Evolutionary conservation across 192 early-diverging fungal species (phyloP), one percentile per base, ranked within the genome.

Genomic region (Mortierella antarctica): DNA sequence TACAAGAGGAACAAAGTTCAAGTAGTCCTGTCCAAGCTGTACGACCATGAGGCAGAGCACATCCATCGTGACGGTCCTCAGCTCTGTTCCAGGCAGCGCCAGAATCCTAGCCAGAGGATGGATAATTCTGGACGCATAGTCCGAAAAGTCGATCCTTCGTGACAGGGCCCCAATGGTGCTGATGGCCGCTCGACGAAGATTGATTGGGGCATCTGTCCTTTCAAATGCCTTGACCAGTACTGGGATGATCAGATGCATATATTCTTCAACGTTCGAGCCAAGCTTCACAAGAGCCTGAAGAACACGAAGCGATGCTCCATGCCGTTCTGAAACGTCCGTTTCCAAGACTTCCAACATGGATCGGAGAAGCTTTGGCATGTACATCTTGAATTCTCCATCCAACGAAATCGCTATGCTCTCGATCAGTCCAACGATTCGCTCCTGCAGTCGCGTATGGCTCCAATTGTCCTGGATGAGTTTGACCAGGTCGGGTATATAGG

Each of bases 211-310:
- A 57, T 90, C 92, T 5, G 86, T 67, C 31, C 86, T 86, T 62
- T 98, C 95, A 76, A 98, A 90, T 12, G 94, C 84, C 61, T 88
- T 83, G 23, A 97, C 91, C 14, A 98, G 85, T 1, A 88, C 89
- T 5, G 95, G 96, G 60, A 97, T 88, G 21, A 98, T 89, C 48
- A 98, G 83, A 79, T 96, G 93, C 81, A 98, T 84, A 65, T 96
- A 98, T 62, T 94, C 96, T 63, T 98, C 96, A 42, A 97, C 87
- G 67, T 93, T 96, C 8, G 92, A 83, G 2, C 95, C 94, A 73
- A 98, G 89, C 1, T 89, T 89, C 15, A 90, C 83, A 62, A 98
- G 85, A 6, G 93, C 95, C 64, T 97, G 92, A n/a, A 98, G 74
- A 0, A 92, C 91, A 64, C 91, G 89, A 7, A 85, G 84, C 0